A percentile compares a stretch with the other conserved stretches of the same genome.
phyloP scores from a whole-genome alignment of 495 filamentous ascomycete species.

The Neurospora sp. region DNA sequence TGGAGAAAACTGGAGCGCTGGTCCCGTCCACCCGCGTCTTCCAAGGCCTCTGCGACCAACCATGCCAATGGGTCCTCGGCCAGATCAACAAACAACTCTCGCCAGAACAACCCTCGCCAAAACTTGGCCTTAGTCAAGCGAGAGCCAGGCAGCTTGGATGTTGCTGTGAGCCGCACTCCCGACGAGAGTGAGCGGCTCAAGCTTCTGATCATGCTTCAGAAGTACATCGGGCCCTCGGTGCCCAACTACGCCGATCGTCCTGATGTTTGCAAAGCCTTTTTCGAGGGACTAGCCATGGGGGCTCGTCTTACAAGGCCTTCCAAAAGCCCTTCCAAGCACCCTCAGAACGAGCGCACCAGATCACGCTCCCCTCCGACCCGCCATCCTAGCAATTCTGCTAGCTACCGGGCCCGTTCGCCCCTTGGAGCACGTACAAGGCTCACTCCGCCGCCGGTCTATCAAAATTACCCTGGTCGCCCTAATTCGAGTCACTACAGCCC shows the following conservation, averaged over 20 bases:
- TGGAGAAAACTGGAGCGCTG: background rate
- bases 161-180: background rate
- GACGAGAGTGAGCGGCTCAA: background rate
- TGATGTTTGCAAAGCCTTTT: constrained; percentile 16
- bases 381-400: background rate
- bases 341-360: background rate
- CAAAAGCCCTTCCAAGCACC: background rate
- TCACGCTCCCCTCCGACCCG: background rate
- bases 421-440: background rate
- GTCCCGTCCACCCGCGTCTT: background rate
- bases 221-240: background rate
- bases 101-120: background rate
- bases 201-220: constrained; percentile 2
- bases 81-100: background rate
- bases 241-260: constrained; percentile 1
- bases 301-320: constrained; percentile 3
- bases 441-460: constrained; percentile 1
- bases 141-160: background rate
- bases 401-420: constrained; percentile 13
- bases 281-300: constrained; percentile 23
- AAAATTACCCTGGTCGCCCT: background rate
- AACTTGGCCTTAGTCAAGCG: background rate
- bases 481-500: constrained; percentile 3
- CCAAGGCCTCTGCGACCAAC: no score
- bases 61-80: background rate